Percentiles rank a stretch among this genome's conserved stretches.
These are phyloP conservation scores for Hermanozyma aechmeae DNA, from an alignment of 805 yeast genomes.

Conservation along the genomic window DNA sequence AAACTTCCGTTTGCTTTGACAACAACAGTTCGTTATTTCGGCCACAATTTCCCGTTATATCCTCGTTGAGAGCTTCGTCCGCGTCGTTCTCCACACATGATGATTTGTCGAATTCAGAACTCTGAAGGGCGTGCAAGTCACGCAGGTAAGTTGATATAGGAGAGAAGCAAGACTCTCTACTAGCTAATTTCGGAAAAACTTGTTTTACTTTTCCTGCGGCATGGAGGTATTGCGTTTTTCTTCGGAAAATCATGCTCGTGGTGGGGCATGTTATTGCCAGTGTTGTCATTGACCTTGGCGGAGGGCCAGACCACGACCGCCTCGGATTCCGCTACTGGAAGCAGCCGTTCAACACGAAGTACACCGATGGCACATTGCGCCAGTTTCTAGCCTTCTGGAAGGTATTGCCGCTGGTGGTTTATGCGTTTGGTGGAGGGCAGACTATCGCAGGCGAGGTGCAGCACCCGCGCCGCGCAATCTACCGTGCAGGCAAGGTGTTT, in stretches of 20 bases:
- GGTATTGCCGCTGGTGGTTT: constrained; percentile 29
- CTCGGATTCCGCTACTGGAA: constrained; percentile 33
- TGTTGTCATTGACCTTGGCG: constrained; percentile 1
- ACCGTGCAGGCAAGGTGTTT: constrained; percentile 19
- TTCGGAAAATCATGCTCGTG: constrained; percentile 18
- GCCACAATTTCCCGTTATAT: too few species aligned
- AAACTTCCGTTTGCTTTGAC: too few species aligned
- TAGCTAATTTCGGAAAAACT: too few species aligned
- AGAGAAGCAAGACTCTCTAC: too few species aligned
- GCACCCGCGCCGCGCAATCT: constrained; percentile 23
- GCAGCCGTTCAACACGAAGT: constrained; percentile 20
- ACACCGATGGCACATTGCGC: constrained; percentile 12
- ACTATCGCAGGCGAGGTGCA: constrained; percentile 22
- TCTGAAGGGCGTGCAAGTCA: too few species aligned
- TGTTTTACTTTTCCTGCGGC: too few species aligned
- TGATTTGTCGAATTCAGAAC: too few species aligned
- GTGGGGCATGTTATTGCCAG: constrained; percentile 5
- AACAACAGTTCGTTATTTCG: too few species aligned
- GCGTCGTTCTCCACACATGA: too few species aligned
- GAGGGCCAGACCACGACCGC: constrained; percentile 12
- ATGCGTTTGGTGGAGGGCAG: constrained; percentile 25
- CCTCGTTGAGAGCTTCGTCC: too few species aligned
- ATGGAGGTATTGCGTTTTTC: constrained; percentile 20
- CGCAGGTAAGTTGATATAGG: too few species aligned
- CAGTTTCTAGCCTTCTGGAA: constrained; percentile 20